Base-by-base conservation (phyloP, 169 alveolate species). In the Cyclospora cayetanensis region DNA sequence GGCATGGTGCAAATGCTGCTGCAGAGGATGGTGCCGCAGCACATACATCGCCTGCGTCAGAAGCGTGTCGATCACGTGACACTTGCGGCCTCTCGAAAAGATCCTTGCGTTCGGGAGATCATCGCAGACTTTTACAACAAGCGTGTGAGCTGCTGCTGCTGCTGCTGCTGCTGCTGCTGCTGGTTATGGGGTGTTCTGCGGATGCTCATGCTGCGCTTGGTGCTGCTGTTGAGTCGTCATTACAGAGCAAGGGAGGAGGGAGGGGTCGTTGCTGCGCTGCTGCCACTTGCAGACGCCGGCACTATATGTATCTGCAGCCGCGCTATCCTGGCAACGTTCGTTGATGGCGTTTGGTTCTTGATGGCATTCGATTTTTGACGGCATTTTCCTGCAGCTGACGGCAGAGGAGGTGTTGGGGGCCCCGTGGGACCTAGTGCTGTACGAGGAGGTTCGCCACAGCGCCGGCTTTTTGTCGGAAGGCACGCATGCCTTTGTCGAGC, bases 241-340 rank as follows among this genome's bases (percentile, higher is more conserved):
- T n/a, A n/a, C n/a, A n/a, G n/a, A n/a, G n/a, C n/a, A n/a, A n/a
- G n/a, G n/a, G n/a, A n/a, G n/a, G n/a, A n/a, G n/a, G n/a, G n/a
- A n/a, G n/a, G n/a, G n/a, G n/a, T 22, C 25, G 72, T 25, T 60
- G 72, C 72, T 60, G 72, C 72, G 72, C 72, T 60, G 72, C 72
- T 60, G 72, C 72, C 25, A 34, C 72, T 60, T 60, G 72, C 72
- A 20, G 72, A 4, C 4, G 72, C 31, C 7, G 25, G 18, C 25
- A 34, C 31, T 15, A 34, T 60, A 34, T 46, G 60, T 46, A 15
- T 12, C 60, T 22, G 20, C 60, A 46, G 60, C 25, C 60, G 60
- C 60, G 60, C 20, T 46, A 46, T 1, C 60, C 11, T 46, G 11
- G 25, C 60, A 15, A 22, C 60, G 11, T 12, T 22, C 20, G 60